Evolutionary conservation across 495 filamentous ascomycete genomes (phyloP), one percentile per base, ranked within the genome.

Genomic region (Penicillium bovifimosum): DNA sequence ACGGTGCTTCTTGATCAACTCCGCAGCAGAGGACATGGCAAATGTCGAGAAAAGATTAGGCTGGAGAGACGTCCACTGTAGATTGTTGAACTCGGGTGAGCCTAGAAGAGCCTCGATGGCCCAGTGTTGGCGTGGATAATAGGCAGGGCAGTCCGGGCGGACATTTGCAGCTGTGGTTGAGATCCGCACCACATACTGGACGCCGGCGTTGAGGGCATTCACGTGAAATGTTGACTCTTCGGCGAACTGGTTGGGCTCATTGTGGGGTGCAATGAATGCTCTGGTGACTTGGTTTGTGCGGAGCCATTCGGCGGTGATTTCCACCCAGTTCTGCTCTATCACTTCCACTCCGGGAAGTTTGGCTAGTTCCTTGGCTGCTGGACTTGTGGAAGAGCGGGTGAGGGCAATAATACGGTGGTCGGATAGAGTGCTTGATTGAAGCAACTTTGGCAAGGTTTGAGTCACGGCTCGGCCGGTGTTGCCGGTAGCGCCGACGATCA

Each of bases 51-150:
- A 77, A 43, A 66, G 6, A 40, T 76, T 76, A 0, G 75, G 66
- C 52, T 75, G 75, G 14, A 77, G 68, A 1, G 75, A 76, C 0
- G 75, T 74, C 75, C 73, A 77, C 42, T 75, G 64, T 41, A 77
- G 28, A 27, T 26, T 34, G n/a, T 20, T 42, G 54, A 76, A 75
- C 40, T 74, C 67, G 0, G 68, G 66, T 14, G 73, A 62, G 40
- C 42, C 36, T 3, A 77, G 62, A 1, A 77, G 54, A 26, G 63
- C 26, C 56, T 76, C 75, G 41, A 77, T 69, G 0, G 75, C 75
- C 73, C 75, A 77, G 44, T 77, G 75, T 1, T 55, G 14, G 29
- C 75, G 73, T 16, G 72, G 26, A 46, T 77, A 77, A 54, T 74
- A 76, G 6, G 65, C 63, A 10, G 18, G 18, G 33, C 38, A 64